Evolutionary conservation across 164 flowering plant genomes (phyloP).

Genomic region (Aristolochia californica): DNA sequence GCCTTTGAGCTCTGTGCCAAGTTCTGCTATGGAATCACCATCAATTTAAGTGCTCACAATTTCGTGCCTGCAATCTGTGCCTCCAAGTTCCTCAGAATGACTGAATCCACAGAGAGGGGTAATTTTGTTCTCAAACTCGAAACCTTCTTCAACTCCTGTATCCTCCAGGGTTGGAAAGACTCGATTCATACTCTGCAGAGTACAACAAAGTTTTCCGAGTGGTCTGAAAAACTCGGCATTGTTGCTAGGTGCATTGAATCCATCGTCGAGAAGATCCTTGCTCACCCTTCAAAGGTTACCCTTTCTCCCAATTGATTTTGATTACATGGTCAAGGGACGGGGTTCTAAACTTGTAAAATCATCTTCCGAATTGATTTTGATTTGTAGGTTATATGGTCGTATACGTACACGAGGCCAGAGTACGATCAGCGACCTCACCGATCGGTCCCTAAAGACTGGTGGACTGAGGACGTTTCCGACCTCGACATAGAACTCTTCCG

Average conservation of each 20-base stretch:
- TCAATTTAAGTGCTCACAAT: conserved; percentile 65
- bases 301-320: conserved; percentile 4
- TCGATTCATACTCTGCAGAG: conserved; percentile 49
- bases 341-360: too few relatives aligned
- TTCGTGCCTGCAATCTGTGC: conserved; percentile 66
- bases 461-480: conserved; percentile 82
- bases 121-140: conserved; percentile 65
- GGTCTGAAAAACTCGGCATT: conserved; percentile 76
- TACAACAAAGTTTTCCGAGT: conserved; percentile 39
- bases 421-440: conserved; percentile 38
- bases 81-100: conserved; percentile 76
- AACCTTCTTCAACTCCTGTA: conserved; percentile 64
- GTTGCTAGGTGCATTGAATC: conserved; percentile 62
- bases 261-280: conserved; percentile 58
- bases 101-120: conserved; percentile 58
- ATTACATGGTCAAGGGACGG: too few relatives aligned
- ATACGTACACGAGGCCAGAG: conserved; percentile 82
- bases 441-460: conserved; percentile 80
- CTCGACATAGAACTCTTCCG: conserved; percentile 67
- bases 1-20: conserved; percentile 90
- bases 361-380: conserved; percentile 7
- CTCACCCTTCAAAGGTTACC: conserved; percentile 53
- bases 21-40: conserved; percentile 77
- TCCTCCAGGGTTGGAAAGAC: conserved; percentile 91
- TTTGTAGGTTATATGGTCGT: conserved; percentile 77